Base-by-base conservation (phyloP, 2,329 filamentous ascomycete species). In the Akanthomyces lecanii region DNA sequence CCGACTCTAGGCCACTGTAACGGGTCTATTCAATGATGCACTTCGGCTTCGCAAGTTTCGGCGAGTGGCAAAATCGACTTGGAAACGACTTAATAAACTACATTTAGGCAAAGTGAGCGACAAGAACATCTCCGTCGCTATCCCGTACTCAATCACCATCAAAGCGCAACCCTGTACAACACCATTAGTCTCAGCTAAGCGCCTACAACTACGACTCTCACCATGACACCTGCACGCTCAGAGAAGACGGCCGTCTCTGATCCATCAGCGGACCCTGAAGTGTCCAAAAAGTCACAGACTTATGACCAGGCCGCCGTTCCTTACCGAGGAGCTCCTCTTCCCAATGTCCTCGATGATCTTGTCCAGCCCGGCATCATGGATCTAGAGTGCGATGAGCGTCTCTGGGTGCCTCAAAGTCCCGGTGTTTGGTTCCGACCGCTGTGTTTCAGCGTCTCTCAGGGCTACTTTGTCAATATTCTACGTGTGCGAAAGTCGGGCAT, bases 401-500 rank as follows among this genome's bases (percentile, higher is more conserved):
- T 71, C 23, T 73, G 72, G 71, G 72, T 74, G 1, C 72, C 72
- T 6, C 71, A 75, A 62, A 67, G 67, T 4, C 66, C 67, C 8
- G 66, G 68, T 23, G 69, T 74, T 30, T 73, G 70, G 69, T 75
- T 74, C 62, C 68, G 72, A 0, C 72, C 73, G 4, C 66, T 74
- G 8, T 64, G 70, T 3, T 69, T 74, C 63, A 68, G 63, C 45
- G 69, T 72, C 8, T 72, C 71, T 4, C 66, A 70, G 11, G 72
- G 71, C 11, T 74, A 72, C 63, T 74, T 73, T 53, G 71, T 74
- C 40, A 74, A 73, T 60, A 64, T 74, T 12, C 67, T 74, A 2
- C 69, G 72, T 5, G 72, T 74, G 14, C 67, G 71, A 6, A 67
- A 68, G 45, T 71, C 67, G 4, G 72, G 71, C 11, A 74, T 75